Base-by-base conservation (phyloP, 805 yeast genomes). In the Pichia kluyveri region DNA sequence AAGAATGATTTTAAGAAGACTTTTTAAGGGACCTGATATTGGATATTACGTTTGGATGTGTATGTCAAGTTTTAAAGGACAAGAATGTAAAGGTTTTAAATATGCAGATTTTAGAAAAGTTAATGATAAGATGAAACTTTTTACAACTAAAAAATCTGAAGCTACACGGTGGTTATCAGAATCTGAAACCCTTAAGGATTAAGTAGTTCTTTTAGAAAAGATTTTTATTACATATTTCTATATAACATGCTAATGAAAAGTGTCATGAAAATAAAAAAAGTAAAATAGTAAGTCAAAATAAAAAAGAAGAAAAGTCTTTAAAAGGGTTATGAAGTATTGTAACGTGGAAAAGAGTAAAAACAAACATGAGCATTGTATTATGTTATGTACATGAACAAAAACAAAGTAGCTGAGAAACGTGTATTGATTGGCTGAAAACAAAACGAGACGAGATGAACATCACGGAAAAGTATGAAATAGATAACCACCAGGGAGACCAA, bases 41-140 rank as follows among this genome's bases (percentile, higher is more conserved):
- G 85, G 85, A 5, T 69, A 70, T 46, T 84, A 84, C 56, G 73
- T 81, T 23, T 84, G 91, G 90, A 69, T 71, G 54, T 84, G 93
- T 56, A 72, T 73, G 47, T 63, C 71, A 7, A 59, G 66, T 23
- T 76, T 75, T 54, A 60, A 57, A 42, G 63, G 62, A 0, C 64
- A 66, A 34, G 75, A 71, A 26, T 79, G 85, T 51, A 63, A 71
- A 2, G 70, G 75, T 1, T 72, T 74, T 43, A 66, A 71, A 48
- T 77, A 73, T 70, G 82, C 81, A 0, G 69, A 74, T 46, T 76
- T 77, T 49, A 58, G 65, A 17, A 54, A 50, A 5, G 57, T 66
- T 3, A 60, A 66, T 38, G 60, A 40, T 32, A 8, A n/a, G 7
- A 27, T 38, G 17, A 43, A 37, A 5, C 14, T 43, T 4, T 18